Evolutionary conservation across 108 stramenopile species (phyloP).

Genomic region (Seminavis robusta): DNA sequence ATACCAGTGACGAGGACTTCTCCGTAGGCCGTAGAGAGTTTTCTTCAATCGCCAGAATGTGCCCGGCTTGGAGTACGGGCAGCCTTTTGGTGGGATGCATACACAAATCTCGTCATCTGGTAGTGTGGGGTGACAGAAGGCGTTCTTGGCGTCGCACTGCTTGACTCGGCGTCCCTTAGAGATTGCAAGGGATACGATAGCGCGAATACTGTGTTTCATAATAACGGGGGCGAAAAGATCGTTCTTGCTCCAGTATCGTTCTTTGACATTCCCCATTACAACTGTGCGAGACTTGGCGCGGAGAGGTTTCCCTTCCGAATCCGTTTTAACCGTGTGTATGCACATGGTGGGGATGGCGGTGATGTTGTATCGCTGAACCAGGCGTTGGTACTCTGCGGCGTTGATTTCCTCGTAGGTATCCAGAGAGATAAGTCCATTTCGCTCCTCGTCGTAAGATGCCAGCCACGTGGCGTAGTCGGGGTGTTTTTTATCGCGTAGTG

Average conservation of each 20-base stretch:
- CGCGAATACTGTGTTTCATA: neutral
- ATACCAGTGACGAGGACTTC: slow-evolving; percentile 22
- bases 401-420: no score
- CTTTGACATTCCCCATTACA: slow-evolving; percentile 15
- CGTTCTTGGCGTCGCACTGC: slow-evolving; percentile 32
- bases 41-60: slow-evolving; percentile 21
- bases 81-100: slow-evolving; percentile 9
- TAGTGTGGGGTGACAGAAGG: slow-evolving; percentile 20
- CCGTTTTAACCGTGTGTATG: slow-evolving; percentile 11
- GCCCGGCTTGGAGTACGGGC: no score
- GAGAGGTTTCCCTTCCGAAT: slow-evolving; percentile 11
- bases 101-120: slow-evolving; percentile 1
- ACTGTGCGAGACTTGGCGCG: slow-evolving; percentile 18
- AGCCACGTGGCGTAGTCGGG: no score
- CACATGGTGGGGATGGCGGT: slow-evolving; percentile 23
- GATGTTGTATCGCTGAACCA: no score
- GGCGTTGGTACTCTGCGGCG: no score
- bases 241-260: slow-evolving; percentile 9
- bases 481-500: no score
- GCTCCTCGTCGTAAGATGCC: no score
- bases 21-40: slow-evolving; percentile 16
- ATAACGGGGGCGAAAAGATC: slow-evolving; percentile 17
- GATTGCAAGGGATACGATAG: slow-evolving; percentile 10
- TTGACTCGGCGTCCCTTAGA: neutral
- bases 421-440: no score